A percentile compares a stretch with the other conserved stretches of the same genome.
phyloP scores from a whole-genome alignment of 176 grass and related monocot genomes.

The Cenchrus fungigraminus region DNA sequence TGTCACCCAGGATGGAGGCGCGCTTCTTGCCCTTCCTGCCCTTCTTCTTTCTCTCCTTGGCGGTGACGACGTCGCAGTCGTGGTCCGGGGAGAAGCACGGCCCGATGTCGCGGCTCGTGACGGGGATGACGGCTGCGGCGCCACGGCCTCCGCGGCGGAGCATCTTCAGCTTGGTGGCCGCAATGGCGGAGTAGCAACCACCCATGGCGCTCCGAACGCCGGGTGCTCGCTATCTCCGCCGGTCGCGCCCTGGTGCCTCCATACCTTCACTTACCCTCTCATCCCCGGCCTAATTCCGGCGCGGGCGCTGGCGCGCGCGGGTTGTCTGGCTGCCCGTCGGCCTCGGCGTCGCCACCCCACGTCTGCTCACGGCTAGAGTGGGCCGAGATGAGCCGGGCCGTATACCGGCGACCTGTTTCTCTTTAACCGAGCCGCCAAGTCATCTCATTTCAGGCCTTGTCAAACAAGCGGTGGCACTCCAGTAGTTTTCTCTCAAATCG shows the following conservation, averaged over 20 bases:
- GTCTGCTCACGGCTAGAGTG: not conserved
- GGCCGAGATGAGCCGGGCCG: not conserved
- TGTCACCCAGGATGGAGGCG: slow-evolving; percentile 41
- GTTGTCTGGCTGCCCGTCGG: slow-evolving; percentile 28
- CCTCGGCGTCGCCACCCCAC: slow-evolving; percentile 9
- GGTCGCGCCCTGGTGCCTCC: slow-evolving; percentile 6
- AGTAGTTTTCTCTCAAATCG: not conserved
- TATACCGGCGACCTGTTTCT: too few species aligned
- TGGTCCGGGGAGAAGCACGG: slow-evolving; percentile 17
- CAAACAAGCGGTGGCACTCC: not conserved
- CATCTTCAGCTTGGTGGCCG: slow-evolving; percentile 38
- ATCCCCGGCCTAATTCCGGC: not conserved
- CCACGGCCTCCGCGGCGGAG: slow-evolving; percentile 11
- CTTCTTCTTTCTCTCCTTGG: slow-evolving; percentile 22
- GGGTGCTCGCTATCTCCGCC: slow-evolving; percentile 41
- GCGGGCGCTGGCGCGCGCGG: not conserved
- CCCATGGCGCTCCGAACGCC: slow-evolving; percentile 50
- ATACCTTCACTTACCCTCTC: slow-evolving; percentile 3
- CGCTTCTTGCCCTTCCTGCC: slow-evolving; percentile 24
- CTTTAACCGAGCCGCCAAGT: not conserved
- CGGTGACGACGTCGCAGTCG: not conserved
- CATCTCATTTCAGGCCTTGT: not conserved
- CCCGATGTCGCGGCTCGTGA: slow-evolving; percentile 1
- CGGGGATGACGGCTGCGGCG: slow-evolving; percentile 42
- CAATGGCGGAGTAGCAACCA: slow-evolving; percentile 59